Percentiles rank a stretch among this genome's conserved stretches.
Conservation (phyloP, 768 basidiomycete species). For the Leucocoprinus leucothites region DNA sequence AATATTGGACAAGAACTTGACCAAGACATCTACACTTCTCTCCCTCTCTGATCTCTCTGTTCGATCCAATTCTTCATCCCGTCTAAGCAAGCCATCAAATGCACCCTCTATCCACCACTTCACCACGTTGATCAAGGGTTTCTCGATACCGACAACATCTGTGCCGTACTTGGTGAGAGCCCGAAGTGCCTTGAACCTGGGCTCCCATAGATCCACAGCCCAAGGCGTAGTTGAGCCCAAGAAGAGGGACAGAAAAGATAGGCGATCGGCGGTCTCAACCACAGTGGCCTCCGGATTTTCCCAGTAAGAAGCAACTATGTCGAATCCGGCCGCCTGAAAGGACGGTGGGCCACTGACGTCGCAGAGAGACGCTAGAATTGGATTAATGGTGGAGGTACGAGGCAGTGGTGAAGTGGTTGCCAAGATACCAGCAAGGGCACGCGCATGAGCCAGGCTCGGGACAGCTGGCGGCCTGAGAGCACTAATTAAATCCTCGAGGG, state of each 20-base stretch:
- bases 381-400: conserved; percentile 46
- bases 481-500: conserved; percentile 39
- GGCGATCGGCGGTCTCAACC: conserved; percentile 53
- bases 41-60: conserved; percentile 56
- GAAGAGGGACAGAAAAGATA: conserved; percentile 66
- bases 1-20: conserved; percentile 51
- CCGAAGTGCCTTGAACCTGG: conserved; percentile 62
- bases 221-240: conserved; percentile 44
- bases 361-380: conserved; percentile 62
- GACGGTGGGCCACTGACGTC: conserved; percentile 46
- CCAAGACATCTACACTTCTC: conserved; percentile 59
- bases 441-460: conserved; percentile 64
- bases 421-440: conserved; percentile 51
- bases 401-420: conserved; percentile 54
- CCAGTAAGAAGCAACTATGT: conserved; percentile 69
- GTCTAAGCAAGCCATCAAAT: conserved; percentile 47
- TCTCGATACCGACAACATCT: conserved; percentile 65
- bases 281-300: conserved; percentile 50
- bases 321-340: conserved; percentile 67
- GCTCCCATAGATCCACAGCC: conserved; percentile 69
- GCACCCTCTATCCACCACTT: conserved; percentile 66
- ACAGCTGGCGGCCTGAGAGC: conserved; percentile 54
- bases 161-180: conserved; percentile 60
- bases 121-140: conserved; percentile 49
- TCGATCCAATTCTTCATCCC: conserved; percentile 31